Percentiles rank a stretch among this genome's conserved stretches.
These are phyloP conservation scores for Pestalotiopsis sp. DNA, from an alignment of 2,329 filamentous ascomycete genomes.

Conservation along the genomic window DNA sequence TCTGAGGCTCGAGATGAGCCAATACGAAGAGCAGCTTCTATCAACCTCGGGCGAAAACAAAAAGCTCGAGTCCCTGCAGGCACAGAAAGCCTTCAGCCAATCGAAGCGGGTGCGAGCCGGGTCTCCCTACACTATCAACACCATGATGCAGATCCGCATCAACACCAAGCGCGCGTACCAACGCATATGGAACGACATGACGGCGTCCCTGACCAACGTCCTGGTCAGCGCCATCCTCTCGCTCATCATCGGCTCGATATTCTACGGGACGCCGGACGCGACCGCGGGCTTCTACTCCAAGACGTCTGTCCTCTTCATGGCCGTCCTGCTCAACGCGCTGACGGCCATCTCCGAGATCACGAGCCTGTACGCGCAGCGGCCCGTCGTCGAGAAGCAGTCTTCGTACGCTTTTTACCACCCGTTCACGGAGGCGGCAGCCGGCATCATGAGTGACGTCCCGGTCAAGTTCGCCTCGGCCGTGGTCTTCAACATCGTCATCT, in stretches of 20 bases:
- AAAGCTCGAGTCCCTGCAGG: slow-evolving; percentile 42
- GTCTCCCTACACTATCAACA: slow-evolving; percentile 59
- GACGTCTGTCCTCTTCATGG: slow-evolving; percentile 62
- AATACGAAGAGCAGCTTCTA: slow-evolving; percentile 47
- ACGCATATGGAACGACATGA: slow-evolving; percentile 53
- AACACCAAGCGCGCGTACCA: slow-evolving; percentile 55
- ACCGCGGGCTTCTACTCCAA: slow-evolving; percentile 56
- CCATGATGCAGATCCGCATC: slow-evolving; percentile 55
- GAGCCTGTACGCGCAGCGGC: slow-evolving; percentile 44
- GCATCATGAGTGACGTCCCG: slow-evolving; percentile 28
- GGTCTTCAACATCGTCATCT: slow-evolving; percentile 58
- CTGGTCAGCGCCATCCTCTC: slow-evolving; percentile 56
- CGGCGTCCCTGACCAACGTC: slow-evolving; percentile 47
- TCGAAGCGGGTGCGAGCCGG: slow-evolving; percentile 54
- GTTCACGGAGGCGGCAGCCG: slow-evolving; percentile 19
- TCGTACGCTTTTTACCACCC: slow-evolving; percentile 37
- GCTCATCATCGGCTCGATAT: slow-evolving; percentile 64
- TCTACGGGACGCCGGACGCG: slow-evolving; percentile 52
- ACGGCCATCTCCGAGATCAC: slow-evolving; percentile 58
- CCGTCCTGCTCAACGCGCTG: slow-evolving; percentile 62
- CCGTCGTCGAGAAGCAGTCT: slow-evolving; percentile 50
- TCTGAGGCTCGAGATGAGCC: slow-evolving; percentile 50
- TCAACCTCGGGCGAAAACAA: slow-evolving; percentile 42
- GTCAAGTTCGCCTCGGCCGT: slow-evolving; percentile 55
- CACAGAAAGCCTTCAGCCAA: slow-evolving; percentile 53